Evolutionary conservation across 2,329 filamentous ascomycete genomes (phyloP).

Genomic region (Xylariaceae sp.): DNA sequence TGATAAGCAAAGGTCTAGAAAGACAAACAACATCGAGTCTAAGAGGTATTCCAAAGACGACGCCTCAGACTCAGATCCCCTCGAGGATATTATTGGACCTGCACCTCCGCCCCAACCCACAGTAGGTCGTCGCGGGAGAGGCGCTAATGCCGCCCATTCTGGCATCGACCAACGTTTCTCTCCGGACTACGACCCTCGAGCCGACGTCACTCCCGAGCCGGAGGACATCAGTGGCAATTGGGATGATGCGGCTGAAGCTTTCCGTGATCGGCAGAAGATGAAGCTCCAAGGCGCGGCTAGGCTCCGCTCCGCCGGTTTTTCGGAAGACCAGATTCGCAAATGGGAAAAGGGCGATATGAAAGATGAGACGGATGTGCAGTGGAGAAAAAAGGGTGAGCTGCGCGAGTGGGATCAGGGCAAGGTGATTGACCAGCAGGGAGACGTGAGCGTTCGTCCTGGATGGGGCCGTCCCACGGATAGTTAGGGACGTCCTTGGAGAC

Average conservation of each 20-base stretch:
- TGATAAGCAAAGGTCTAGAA: too few species aligned
- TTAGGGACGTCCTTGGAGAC: too few species aligned
- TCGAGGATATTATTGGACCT: constrained; percentile 75
- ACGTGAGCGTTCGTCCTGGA: background rate
- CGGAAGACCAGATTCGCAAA: constrained; percentile 66
- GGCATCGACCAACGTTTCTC: constrained; percentile 81
- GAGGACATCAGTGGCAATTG: constrained; percentile 59
- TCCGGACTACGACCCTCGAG: constrained; percentile 53
- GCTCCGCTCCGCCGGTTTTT: constrained; percentile 73
- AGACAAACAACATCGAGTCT: background rate
- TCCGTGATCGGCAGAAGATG: constrained; percentile 76
- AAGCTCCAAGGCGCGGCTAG: constrained; percentile 70
- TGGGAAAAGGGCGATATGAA: constrained; percentile 64
- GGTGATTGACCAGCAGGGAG: constrained; percentile 18
- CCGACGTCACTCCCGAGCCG: constrained; percentile 45
- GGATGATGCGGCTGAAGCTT: constrained; percentile 74
- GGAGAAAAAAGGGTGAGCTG: constrained; percentile 64
- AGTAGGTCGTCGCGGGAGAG: constrained; percentile 64
- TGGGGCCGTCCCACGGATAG: too few species aligned
- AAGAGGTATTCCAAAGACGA: constrained; percentile 10
- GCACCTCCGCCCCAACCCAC: constrained; percentile 45
- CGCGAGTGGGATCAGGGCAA: constrained; percentile 60
- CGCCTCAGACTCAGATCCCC: constrained; percentile 61
- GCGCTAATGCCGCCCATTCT: constrained; percentile 55
- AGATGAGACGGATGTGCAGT: constrained; percentile 63